Evolutionary conservation across 1,284 basidiomycete species (phyloP).

Genomic region (Schizophyllum commune): DNA sequence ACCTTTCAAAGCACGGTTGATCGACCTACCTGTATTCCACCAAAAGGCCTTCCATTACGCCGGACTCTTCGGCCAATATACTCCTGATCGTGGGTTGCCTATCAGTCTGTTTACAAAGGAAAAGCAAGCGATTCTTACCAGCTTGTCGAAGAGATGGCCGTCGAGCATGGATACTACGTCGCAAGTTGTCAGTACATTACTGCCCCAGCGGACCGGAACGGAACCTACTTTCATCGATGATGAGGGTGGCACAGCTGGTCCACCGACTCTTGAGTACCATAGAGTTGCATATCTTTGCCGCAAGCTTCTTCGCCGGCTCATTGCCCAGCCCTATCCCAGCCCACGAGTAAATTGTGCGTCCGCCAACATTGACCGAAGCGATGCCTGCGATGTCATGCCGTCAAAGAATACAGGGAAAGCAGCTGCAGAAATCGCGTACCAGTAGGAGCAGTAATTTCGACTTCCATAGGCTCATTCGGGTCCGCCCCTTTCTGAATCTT

Average conservation of each 20-base stretch:
- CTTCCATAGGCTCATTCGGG: no score
- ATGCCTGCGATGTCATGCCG: constrained; percentile 85
- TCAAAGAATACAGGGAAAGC: constrained; percentile 50
- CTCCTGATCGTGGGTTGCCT: constrained; percentile 17
- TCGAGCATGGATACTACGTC: constrained; percentile 86
- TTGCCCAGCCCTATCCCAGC: constrained; percentile 62
- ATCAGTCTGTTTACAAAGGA: not conserved
- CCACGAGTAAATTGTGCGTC: constrained; percentile 83
- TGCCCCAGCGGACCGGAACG: constrained; percentile 10
- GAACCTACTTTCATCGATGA: constrained; percentile 80
- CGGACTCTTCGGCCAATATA: constrained; percentile 53
- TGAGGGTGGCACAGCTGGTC: constrained; percentile 69
- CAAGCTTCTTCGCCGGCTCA: constrained; percentile 48
- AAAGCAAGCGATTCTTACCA: constrained; percentile 29
- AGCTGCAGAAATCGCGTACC: constrained; percentile 34
- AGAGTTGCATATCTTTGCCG: constrained; percentile 38
- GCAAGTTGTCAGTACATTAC: not conserved
- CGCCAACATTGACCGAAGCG: constrained; percentile 84
- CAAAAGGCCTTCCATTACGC: constrained; percentile 57
- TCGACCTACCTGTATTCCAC: constrained; percentile 73
- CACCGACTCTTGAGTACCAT: constrained; percentile 62
- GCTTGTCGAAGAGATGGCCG: constrained; percentile 76
- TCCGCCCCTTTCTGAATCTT: not conserved
- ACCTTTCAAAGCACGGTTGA: not conserved
- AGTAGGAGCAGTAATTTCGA: not conserved